Conservation (phyloP, 2,329 filamentous ascomycete genomes). For the Hysterium pulicare region DNA sequence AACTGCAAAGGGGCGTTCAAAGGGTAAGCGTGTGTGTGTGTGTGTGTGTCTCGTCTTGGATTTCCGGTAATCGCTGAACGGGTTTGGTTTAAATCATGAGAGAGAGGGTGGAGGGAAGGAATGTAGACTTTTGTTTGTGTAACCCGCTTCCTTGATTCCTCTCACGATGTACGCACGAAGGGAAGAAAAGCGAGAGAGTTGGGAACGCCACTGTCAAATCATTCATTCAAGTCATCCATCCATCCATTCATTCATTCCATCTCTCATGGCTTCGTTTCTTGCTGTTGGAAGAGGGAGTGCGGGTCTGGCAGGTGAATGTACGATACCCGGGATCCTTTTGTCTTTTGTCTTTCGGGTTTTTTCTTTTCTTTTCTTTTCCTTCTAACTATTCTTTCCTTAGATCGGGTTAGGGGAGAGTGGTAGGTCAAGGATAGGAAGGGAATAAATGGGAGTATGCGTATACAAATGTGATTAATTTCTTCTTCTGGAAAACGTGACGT, state of each 20-base stretch:
- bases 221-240: neutral
- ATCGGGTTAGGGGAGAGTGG: neutral
- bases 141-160: too few relatives aligned
- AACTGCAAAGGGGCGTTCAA: neutral
- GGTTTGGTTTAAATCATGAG: too few relatives aligned
- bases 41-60: too few relatives aligned
- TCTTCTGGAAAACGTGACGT: too few relatives aligned
- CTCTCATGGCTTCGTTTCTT: neutral
- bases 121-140: too few relatives aligned
- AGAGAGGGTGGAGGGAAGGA: too few relatives aligned
- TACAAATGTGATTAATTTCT: too few relatives aligned
- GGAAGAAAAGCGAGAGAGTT: neutral
- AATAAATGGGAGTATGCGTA: too few relatives aligned
- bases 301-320: neutral
- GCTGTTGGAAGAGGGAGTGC: neutral
- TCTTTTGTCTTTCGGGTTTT: neutral
- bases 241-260: neutral
- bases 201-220: neutral
- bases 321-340: neutral
- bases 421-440: too few relatives aligned
- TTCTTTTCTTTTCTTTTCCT: neutral
- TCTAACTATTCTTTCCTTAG: neutral
- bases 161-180: too few relatives aligned
- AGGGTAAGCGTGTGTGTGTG: too few relatives aligned
- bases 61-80: neutral